These are phyloP conservation scores for Desmodesmus armatus DNA, from an alignment of 139 green algal species.

Conservation along the genomic window DNA sequence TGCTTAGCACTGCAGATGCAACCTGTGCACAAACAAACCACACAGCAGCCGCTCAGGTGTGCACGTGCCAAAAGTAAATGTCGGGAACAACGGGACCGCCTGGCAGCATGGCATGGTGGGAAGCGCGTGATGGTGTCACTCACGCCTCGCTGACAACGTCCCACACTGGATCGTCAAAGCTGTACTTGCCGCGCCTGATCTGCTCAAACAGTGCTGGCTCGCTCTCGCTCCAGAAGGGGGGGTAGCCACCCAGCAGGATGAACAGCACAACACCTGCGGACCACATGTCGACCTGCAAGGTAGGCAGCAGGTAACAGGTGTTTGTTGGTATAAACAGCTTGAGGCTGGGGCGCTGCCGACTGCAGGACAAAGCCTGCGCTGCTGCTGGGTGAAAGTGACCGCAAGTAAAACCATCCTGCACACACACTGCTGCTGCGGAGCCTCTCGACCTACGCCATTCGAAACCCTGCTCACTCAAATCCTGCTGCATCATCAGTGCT, in stretches of 20 bases:
- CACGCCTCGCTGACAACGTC: constrained; percentile 74
- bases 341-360: too few species aligned
- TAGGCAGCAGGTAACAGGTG: too few species aligned
- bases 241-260: constrained; percentile 92
- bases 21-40: background rate
- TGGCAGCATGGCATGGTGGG: too few species aligned
- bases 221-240: constrained; percentile 91
- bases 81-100: background rate
- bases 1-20: background rate
- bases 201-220: constrained; percentile 91
- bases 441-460: too few species aligned
- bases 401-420: too few species aligned
- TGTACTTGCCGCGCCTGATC: constrained; percentile 83
- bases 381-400: too few species aligned
- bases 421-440: too few species aligned
- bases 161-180: constrained; percentile 90
- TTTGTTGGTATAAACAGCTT: too few species aligned
- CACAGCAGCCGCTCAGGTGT: background rate
- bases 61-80: background rate
- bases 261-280: constrained; percentile 80
- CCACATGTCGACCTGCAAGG: constrained; percentile 82
- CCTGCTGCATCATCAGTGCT: background rate
- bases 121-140: too few species aligned
- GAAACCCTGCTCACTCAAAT: background rate
- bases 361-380: too few species aligned